Evolutionary conservation across 2,329 filamentous ascomycete species (phyloP).

Genomic region (Diaporthe sp.): DNA sequence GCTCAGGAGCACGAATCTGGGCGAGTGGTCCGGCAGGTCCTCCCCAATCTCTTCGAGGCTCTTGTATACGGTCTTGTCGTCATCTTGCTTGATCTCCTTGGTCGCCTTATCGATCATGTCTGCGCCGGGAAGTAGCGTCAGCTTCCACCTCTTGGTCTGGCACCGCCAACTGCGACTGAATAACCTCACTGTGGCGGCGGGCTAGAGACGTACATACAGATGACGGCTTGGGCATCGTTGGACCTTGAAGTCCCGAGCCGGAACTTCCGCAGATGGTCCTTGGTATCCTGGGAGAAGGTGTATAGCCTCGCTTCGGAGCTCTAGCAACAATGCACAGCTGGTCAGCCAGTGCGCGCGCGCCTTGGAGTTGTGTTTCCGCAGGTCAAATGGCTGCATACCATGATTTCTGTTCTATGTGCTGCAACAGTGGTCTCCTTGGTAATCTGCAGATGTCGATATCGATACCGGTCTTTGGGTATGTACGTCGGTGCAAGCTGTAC

Average conservation of each 20-base stretch:
- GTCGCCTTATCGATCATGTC: slow-evolving; percentile 90
- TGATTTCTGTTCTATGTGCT: slow-evolving; percentile 10
- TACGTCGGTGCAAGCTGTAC: background rate
- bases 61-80: slow-evolving; percentile 82
- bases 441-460: background rate
- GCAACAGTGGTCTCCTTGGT: background rate
- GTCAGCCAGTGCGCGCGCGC: background rate
- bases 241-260: slow-evolving; percentile 90
- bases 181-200: slow-evolving; percentile 8
- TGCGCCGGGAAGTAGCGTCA: slow-evolving; percentile 34
- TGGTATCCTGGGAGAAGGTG: slow-evolving; percentile 92
- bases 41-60: slow-evolving; percentile 86
- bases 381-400: slow-evolving; percentile 32
- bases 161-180: slow-evolving; percentile 74
- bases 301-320: slow-evolving; percentile 91
- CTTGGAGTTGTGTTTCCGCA: background rate
- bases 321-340: slow-evolving; percentile 47
- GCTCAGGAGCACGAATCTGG: slow-evolving; percentile 90
- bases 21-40: slow-evolving; percentile 92
- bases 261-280: slow-evolving; percentile 93
- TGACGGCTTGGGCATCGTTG: slow-evolving; percentile 89
- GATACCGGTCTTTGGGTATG: background rate
- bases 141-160: slow-evolving; percentile 19
- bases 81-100: slow-evolving; percentile 88
- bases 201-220: slow-evolving; percentile 78